Evolutionary conservation across 768 basidiomycete genomes (phyloP).

Genomic region (Suillus tomentosus): DNA sequence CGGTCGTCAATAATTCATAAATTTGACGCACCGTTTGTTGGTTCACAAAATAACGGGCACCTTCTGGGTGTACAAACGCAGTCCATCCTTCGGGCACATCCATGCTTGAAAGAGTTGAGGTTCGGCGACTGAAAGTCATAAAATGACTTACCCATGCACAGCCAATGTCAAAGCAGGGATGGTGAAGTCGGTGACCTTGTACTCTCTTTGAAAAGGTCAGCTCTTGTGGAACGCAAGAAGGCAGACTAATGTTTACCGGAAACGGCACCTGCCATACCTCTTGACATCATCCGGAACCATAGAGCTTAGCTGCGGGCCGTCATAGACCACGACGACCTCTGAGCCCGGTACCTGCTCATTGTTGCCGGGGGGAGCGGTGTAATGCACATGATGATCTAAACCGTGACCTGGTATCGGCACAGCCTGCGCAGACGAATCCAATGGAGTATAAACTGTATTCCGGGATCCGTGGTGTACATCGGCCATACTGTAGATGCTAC

Average conservation of each 20-base stretch:
- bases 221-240: too few relatives aligned
- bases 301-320: slow-evolving; percentile 16
- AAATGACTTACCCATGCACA: slow-evolving; percentile 1
- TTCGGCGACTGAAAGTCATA: too few relatives aligned
- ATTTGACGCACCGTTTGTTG: slow-evolving; percentile 40
- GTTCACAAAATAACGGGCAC: slow-evolving; percentile 58
- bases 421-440: background rate
- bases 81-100: slow-evolving; percentile 42
- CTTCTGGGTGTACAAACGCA: slow-evolving; percentile 58
- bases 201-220: background rate
- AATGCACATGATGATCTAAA: too few relatives aligned
- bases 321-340: background rate
- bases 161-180: slow-evolving; percentile 4
- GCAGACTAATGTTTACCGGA: background rate
- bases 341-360: slow-evolving; percentile 14
- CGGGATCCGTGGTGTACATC: background rate
- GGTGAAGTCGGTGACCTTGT: background rate
- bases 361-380: slow-evolving; percentile 12
- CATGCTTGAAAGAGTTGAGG: background rate
- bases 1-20: background rate
- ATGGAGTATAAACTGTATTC: background rate
- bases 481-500: background rate
- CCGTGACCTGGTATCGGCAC: background rate
- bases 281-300: slow-evolving; percentile 17
- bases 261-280: slow-evolving; percentile 14